Conservation (phyloP, 441 rosid genomes). For the Populus hybrid region DNA sequence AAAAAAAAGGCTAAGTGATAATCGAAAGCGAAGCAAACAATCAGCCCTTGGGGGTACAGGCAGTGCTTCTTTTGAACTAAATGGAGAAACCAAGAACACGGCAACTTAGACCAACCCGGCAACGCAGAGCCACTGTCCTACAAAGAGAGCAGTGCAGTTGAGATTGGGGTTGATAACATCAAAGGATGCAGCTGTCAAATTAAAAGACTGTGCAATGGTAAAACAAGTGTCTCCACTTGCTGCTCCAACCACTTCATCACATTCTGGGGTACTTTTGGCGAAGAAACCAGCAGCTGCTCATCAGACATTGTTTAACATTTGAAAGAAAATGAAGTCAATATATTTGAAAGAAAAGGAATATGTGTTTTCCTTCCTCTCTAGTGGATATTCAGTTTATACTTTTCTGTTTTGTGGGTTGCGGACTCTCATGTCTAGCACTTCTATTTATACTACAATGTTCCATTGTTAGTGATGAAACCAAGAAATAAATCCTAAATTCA, state of each 20-base stretch:
- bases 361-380: no score
- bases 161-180: slow-evolving; percentile 35
- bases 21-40: no score
- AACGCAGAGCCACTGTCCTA: slow-evolving; percentile 46
- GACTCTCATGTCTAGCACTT: background rate
- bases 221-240: slow-evolving; percentile 32
- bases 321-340: background rate
- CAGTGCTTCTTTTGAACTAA: no score
- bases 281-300: background rate
- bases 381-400: no score
- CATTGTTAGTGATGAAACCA: background rate
- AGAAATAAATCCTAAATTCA: background rate
- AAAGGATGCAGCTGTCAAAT: slow-evolving; percentile 18
- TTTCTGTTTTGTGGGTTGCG: background rate
- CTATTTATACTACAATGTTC: background rate
- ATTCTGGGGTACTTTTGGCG: background rate
- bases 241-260: slow-evolving; percentile 14
- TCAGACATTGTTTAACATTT: no score
- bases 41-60: no score
- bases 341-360: no score
- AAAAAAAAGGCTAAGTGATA: no score
- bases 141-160: slow-evolving; percentile 27
- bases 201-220: slow-evolving; percentile 9
- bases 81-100: no score
- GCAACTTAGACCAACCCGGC: slow-evolving; percentile 4